Percentiles rank a stretch among this genome's conserved stretches.
Conservation (phyloP, 176 grass and related monocot species). For the Hsuehochloa calcarea region DNA sequence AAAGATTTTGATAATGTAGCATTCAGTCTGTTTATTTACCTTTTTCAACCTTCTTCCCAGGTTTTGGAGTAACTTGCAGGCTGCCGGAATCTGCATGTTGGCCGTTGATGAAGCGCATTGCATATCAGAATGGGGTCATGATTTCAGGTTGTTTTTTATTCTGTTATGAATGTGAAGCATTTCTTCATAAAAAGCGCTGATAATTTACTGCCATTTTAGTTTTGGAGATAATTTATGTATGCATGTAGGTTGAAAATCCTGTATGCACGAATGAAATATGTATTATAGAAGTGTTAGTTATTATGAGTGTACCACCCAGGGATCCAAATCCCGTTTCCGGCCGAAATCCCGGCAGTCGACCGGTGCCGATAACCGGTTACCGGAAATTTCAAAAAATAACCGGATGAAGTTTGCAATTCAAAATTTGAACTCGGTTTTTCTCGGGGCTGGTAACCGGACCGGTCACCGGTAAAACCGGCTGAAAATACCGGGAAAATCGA, state of each 20-base stretch:
- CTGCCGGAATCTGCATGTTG: slow-evolving; percentile 75
- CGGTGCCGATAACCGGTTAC: too few relatives aligned
- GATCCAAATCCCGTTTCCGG: too few relatives aligned
- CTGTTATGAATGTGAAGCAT: background rate
- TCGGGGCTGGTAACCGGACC: too few relatives aligned
- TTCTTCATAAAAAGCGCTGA: background rate
- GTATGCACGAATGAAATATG: background rate
- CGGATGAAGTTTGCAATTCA: too few relatives aligned
- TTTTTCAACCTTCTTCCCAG: slow-evolving; percentile 29
- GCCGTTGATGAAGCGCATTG: slow-evolving; percentile 96
- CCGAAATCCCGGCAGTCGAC: too few relatives aligned
- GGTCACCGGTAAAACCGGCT: too few relatives aligned
- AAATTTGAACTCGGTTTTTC: too few relatives aligned
- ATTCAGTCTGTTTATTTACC: slow-evolving; percentile 11
- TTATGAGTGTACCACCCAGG: background rate
- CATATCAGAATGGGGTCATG: slow-evolving; percentile 98
- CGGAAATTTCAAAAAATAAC: too few relatives aligned
- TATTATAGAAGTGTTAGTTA: slow-evolving; percentile 3
- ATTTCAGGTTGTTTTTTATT: slow-evolving; percentile 76
- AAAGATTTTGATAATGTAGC: background rate
- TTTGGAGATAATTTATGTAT: background rate
- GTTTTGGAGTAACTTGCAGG: slow-evolving; percentile 85
- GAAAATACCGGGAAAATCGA: too few relatives aligned
- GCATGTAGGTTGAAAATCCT: slow-evolving; percentile 4
- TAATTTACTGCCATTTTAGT: background rate